Conservation (phyloP, 768 basidiomycete species). For the Dentipellis sp. region DNA sequence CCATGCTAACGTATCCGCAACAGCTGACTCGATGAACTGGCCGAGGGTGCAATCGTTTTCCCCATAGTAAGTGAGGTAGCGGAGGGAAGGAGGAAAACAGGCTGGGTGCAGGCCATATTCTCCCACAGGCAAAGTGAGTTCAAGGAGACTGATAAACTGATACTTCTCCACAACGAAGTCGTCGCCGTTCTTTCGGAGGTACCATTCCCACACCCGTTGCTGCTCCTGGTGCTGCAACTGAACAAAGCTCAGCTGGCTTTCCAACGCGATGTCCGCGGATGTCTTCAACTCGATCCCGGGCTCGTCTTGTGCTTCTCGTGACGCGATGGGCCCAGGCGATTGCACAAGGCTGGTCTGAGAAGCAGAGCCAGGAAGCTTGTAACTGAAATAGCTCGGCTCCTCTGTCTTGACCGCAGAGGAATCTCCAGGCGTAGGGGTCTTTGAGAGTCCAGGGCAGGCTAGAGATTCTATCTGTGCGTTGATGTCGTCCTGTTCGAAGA, state of each 20-base stretch:
- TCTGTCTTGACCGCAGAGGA: slow-evolving; percentile 6
- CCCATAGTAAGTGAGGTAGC: slow-evolving; percentile 82
- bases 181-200: slow-evolving; percentile 75
- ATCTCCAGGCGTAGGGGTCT: slow-evolving; percentile 30
- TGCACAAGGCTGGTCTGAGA: slow-evolving; percentile 19
- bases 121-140: slow-evolving; percentile 68
- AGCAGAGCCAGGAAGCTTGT: slow-evolving; percentile 22
- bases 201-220: slow-evolving; percentile 93
- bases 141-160: slow-evolving; percentile 77
- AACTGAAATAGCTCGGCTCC: slow-evolving; percentile 34
- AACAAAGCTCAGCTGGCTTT: slow-evolving; percentile 61
- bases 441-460: slow-evolving; percentile 25
- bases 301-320: slow-evolving; percentile 27
- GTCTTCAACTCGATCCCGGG: slow-evolving; percentile 45
- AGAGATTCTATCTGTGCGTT: slow-evolving; percentile 59
- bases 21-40: slow-evolving; percentile 81
- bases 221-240: slow-evolving; percentile 83
- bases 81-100: slow-evolving; percentile 67
- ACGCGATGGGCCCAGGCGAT: slow-evolving; percentile 17
- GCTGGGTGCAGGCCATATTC: slow-evolving; percentile 60
- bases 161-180: slow-evolving; percentile 90
- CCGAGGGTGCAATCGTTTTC: slow-evolving; percentile 90
- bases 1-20: slow-evolving; percentile 57
- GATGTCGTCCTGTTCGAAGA: slow-evolving; percentile 34
- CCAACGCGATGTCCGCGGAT: slow-evolving; percentile 57